Percentiles rank a stretch among this genome's conserved stretches.
Evolutionary conservation across 352 stramenopile genomes (phyloP).

Genomic region (Globisporangium nodosum): DNA sequence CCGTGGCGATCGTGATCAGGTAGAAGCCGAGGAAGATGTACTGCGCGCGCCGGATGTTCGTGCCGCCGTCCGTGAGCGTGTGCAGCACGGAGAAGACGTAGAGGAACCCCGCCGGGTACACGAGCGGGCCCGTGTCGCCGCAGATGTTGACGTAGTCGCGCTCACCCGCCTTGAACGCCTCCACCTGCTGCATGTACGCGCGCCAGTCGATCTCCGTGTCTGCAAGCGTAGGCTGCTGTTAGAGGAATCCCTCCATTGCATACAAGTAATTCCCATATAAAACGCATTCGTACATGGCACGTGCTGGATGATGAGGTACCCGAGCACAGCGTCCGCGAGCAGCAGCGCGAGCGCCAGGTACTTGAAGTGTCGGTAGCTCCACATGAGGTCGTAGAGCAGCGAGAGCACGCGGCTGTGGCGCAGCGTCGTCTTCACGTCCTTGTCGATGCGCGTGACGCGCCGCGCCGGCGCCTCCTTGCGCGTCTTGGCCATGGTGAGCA

Average conservation of each 20-base stretch:
- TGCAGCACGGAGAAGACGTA: constrained; percentile 95
- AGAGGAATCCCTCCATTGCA: no score
- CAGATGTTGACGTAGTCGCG: constrained; percentile 94
- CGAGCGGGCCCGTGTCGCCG: constrained; percentile 94
- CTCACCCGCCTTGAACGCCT: constrained; percentile 90
- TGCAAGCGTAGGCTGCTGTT: constrained; percentile 11
- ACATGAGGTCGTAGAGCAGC: constrained; percentile 80
- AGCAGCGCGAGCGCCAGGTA: constrained; percentile 52
- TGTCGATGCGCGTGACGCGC: constrained; percentile 79
- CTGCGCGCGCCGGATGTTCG: constrained; percentile 88
- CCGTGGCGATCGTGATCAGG: constrained; percentile 85
- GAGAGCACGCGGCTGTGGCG: constrained; percentile 62
- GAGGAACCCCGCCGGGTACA: constrained; percentile 98
- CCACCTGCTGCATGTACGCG: constrained; percentile 99
- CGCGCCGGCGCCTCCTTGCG: constrained; percentile 10
- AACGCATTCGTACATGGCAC: constrained; percentile 47
- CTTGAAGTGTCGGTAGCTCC: constrained; percentile 84
- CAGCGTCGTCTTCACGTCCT: constrained; percentile 79
- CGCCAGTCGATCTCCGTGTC: constrained; percentile 99
- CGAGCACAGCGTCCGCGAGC: constrained; percentile 46
- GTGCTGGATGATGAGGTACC: constrained; percentile 79
- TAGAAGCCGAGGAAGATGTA: constrained; percentile 95
- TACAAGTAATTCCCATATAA: not conserved
- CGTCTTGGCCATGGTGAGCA: constrained; percentile 4
- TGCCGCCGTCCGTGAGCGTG: constrained; percentile 81